Percentiles rank a stretch among this genome's conserved stretches.
phyloP scores from a whole-genome alignment of 83 land plant genomes.

The Picea engelmannii region DNA sequence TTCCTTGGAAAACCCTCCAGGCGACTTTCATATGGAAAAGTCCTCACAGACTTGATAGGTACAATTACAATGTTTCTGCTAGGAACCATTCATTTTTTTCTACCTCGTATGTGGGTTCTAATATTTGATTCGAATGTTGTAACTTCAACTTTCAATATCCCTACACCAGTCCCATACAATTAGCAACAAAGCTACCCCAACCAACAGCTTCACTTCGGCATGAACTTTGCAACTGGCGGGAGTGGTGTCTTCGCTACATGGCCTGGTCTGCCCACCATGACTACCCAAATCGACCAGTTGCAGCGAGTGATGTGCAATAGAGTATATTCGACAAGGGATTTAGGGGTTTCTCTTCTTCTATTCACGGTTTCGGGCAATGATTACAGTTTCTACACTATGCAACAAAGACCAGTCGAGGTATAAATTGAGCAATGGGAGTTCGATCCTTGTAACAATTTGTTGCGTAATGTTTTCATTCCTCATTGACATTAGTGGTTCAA shows the following conservation, averaged over 20 bases:
- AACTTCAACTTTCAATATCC: constrained; percentile 33
- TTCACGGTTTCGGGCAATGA: constrained; percentile 55
- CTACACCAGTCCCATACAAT: constrained; percentile 48
- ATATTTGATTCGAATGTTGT: background rate
- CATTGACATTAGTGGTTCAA: too few relatives aligned
- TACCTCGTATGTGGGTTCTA: background rate
- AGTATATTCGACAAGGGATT: background rate
- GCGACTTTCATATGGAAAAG: background rate
- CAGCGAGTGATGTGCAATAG: constrained; percentile 17
- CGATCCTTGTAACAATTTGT: too few relatives aligned
- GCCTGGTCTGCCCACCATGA: constrained; percentile 28
- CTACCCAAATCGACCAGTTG: constrained; percentile 40
- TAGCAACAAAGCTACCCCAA: constrained; percentile 14
- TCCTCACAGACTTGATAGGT: constrained; percentile 5
- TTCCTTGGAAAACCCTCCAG: background rate
- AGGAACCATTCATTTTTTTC: too few relatives aligned
- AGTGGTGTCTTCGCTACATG: constrained; percentile 45
- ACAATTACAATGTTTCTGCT: background rate
- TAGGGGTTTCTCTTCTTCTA: constrained; percentile 31
- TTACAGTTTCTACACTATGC: constrained; percentile 23
- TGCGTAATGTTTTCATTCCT: too few relatives aligned
- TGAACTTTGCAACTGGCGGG: constrained; percentile 65
- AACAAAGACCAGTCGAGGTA: constrained; percentile 22
- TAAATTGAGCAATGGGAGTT: too few relatives aligned
- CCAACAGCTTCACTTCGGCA: constrained; percentile 20